phyloP scores from a whole-genome alignment of 2,329 filamentous ascomycete species.

The Ceratocystis destructans region DNA sequence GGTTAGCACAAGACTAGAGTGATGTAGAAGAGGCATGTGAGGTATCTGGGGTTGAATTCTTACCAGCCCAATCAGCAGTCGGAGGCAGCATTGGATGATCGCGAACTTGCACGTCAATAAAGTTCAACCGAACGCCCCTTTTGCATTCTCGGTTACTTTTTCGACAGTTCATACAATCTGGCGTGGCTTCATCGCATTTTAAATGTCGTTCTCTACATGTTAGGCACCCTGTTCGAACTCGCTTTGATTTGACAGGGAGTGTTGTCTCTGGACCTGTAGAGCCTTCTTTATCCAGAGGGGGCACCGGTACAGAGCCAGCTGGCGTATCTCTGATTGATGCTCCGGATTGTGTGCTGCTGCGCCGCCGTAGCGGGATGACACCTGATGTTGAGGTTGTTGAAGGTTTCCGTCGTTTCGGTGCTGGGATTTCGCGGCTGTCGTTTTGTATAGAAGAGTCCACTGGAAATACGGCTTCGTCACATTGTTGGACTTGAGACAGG shows the following conservation, averaged over 20 bases:
- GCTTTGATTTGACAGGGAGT: constrained; percentile 49
- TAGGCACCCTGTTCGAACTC: constrained; percentile 78
- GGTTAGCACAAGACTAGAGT: constrained; percentile 7
- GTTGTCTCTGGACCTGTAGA: constrained; percentile 9
- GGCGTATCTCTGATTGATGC: constrained; percentile 7
- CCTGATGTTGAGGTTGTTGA: constrained; percentile 3
- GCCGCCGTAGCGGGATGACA: constrained; percentile 10
- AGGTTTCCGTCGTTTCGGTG: constrained; percentile 17
- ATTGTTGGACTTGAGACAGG: neutral
- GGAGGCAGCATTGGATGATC: constrained; percentile 49
- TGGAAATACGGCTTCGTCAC: neutral
- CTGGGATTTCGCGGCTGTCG: constrained; percentile 5
- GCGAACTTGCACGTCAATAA: constrained; percentile 70
- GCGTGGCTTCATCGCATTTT: constrained; percentile 69
- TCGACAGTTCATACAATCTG: constrained; percentile 60
- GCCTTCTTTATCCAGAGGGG: constrained; percentile 2
- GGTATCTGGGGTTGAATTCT: constrained; percentile 17
- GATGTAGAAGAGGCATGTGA: constrained; percentile 14
- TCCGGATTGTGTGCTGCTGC: constrained; percentile 17
- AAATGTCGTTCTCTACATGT: constrained; percentile 82
- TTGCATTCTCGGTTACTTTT: constrained; percentile 81
- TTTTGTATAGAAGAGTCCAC: neutral
- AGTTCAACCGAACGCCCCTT: constrained; percentile 76
- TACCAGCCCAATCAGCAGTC: constrained; percentile 51
- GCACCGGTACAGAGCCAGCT: neutral